Conservation (phyloP, 2,329 filamentous ascomycete species). For the Leptographium flavum region DNA sequence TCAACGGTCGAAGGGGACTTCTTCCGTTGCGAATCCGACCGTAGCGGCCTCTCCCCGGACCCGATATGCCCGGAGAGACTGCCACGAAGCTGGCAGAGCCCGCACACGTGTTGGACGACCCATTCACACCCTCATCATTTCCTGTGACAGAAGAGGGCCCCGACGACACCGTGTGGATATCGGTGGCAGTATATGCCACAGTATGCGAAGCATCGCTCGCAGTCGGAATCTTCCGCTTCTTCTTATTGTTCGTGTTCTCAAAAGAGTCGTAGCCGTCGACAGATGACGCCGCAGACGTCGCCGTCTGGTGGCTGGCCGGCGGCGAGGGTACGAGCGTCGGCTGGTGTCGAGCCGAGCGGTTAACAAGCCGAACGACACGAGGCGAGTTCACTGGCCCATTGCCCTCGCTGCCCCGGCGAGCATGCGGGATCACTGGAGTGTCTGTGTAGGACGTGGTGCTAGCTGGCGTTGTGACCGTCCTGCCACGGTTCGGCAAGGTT, state of each 20-base stretch:
- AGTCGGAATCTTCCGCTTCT: slow-evolving; percentile 94
- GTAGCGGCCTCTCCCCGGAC: slow-evolving; percentile 71
- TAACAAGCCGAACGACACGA: slow-evolving; percentile 5
- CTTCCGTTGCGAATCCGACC: slow-evolving; percentile 51
- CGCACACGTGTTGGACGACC: slow-evolving; percentile 17
- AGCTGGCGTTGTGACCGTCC: background rate
- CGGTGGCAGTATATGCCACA: slow-evolving; percentile 24
- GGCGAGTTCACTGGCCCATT: slow-evolving; percentile 27
- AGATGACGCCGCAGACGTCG: slow-evolving; percentile 55
- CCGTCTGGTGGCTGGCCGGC: slow-evolving; percentile 24
- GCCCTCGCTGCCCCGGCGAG: slow-evolving; percentile 37
- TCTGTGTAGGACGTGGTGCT: background rate
- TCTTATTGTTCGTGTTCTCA: slow-evolving; percentile 98
- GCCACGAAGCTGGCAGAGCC: slow-evolving; percentile 37
- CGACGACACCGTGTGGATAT: slow-evolving; percentile 17
- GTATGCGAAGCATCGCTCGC: slow-evolving; percentile 52
- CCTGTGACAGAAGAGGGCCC: slow-evolving; percentile 12
- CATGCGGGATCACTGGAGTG: background rate
- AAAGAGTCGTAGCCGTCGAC: slow-evolving; percentile 90
- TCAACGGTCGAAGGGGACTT: slow-evolving; percentile 45
- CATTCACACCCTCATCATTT: slow-evolving; percentile 2
- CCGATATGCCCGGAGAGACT: slow-evolving; percentile 59
- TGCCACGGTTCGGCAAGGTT: background rate
- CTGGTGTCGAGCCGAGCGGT: slow-evolving; percentile 1
- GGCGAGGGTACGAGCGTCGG: slow-evolving; percentile 2